These are phyloP conservation scores for Saturnispora galanensis DNA, from an alignment of 805 yeast genomes.

Conservation along the genomic window DNA sequence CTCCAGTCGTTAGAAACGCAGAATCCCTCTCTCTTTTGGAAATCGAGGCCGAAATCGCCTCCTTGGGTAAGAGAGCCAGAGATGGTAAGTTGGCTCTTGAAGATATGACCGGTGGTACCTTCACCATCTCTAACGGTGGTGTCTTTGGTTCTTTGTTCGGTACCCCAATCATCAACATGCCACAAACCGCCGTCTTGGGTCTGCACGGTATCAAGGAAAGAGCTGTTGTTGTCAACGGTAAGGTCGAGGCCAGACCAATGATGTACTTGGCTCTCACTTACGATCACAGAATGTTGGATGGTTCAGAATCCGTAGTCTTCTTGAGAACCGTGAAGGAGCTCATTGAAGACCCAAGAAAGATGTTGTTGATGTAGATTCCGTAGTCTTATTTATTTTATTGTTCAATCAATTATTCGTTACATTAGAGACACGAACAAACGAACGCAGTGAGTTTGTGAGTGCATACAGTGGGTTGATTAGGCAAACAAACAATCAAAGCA, in stretches of 20 bases:
- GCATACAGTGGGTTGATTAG: too few relatives aligned
- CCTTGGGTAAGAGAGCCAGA: conserved; percentile 86
- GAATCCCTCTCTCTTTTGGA: conserved; percentile 83
- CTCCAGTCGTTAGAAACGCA: conserved; percentile 96
- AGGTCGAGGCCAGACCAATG: conserved; percentile 96
- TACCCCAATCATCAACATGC: conserved; percentile 96
- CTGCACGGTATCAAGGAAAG: conserved; percentile 96
- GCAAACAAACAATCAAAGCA: too few relatives aligned
- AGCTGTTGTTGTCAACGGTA: conserved; percentile 85
- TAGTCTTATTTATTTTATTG: not conserved
- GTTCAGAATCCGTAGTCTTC: conserved; percentile 98
- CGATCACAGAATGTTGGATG: conserved; percentile 96
- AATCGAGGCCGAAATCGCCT: conserved; percentile 76
- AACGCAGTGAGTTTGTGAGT: too few relatives aligned
- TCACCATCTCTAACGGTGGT: conserved; percentile 98
- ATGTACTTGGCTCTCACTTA: conserved; percentile 98
- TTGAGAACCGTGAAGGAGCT: conserved; percentile 90
- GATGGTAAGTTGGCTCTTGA: conserved; percentile 93
- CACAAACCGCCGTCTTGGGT: conserved; percentile 97
- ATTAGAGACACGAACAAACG: too few relatives aligned
- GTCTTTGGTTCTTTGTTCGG: conserved; percentile 97
- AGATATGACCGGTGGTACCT: conserved; percentile 99
- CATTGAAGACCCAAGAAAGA: conserved; percentile 98
- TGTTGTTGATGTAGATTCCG: conserved; percentile 47
- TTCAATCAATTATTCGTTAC: not conserved